Base-by-base conservation (phyloP, 2,329 filamentous ascomycete species). In the Blumeria hordei region DNA sequence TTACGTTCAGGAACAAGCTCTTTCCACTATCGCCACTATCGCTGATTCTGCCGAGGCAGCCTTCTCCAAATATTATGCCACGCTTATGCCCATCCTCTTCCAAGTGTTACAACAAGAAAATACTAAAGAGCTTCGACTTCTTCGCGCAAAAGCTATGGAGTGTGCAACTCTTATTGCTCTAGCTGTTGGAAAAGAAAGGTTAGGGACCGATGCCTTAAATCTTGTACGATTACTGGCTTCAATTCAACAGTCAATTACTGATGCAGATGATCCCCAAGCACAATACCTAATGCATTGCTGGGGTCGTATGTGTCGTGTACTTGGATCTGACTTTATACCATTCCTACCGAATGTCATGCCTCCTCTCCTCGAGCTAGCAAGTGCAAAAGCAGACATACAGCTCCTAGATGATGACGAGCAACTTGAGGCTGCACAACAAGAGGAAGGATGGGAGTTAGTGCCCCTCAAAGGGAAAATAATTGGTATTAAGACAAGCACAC, bases 201-300 rank as follows among this genome's bases (percentile, higher is more conserved):
- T 98, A 68, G 88, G 86, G 9, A 75, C 77, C 59, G 90, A 98
- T 69, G 88, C 90, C 3, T 75, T 92, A 70, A 83, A 80, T 44
- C 74, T 98, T 43, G 90, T 96, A 18, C 81, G 94, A 63, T 75
- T 95, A 21, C 75, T 98, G 54, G 88, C 85, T 54, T 80, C 78
- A 58, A 94, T 96, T 56, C 92, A 98, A 67, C 75, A 80, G 62
- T 83, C 76, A 64, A 92, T 96, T 58, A 83, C 81, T 4, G 92
- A 98, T 63, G 71, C 88, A 1, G 92, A 98, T 63, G 92, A 98
- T 65, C 92, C 92, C 41, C 92, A 98, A 68, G 85, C 88, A 14
- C 90, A 94, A 64, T 98, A 98, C 67, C 76, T 98, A 37, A 85
- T 98, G 70, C 92, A 98, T 73, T 98, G 92, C 71, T 98, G 92